phyloP scores from a whole-genome alignment of 169 alveolate genomes.

The Babesia ovis region DNA sequence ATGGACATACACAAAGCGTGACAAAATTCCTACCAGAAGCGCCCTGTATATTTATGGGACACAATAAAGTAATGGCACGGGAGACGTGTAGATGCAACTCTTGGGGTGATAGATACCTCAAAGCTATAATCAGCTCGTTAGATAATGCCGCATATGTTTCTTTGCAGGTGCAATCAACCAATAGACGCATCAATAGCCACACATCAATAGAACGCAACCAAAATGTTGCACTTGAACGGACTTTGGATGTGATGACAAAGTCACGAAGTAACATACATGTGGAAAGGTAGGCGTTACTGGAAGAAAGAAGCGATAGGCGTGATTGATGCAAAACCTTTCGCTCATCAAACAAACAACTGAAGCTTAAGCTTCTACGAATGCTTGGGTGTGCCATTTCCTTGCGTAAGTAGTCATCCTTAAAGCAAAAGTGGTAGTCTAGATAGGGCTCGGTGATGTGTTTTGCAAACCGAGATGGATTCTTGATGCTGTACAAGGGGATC shows the following conservation, averaged over 20 bases:
- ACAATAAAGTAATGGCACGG: constrained; percentile 41
- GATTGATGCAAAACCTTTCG: background rate
- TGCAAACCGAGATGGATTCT: background rate
- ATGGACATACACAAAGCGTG: constrained; percentile 42
- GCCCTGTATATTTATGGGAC: background rate
- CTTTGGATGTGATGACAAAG: background rate
- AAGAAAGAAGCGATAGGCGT: background rate
- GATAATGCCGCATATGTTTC: background rate
- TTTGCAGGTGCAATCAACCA: constrained; percentile 15
- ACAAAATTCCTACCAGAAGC: constrained; percentile 1
- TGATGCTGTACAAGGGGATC: constrained; percentile 30
- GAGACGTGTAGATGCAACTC: constrained; percentile 45
- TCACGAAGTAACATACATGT: constrained; percentile 46
- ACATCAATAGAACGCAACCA: constrained; percentile 36
- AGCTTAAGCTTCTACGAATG: constrained; percentile 28
- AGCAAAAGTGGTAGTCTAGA: background rate
- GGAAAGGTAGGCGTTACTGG: constrained; percentile 15
- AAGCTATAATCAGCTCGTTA: background rate
- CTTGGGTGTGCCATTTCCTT: constrained; percentile 6
- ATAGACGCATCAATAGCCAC: constrained; percentile 43
- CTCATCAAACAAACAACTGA: constrained; percentile 13
- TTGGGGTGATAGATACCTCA: constrained; percentile 3
- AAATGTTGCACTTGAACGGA: background rate
- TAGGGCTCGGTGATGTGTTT: background rate
- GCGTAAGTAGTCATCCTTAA: constrained; percentile 3